Base-by-base conservation (phyloP, 2,329 filamentous ascomycete species). In the Didymella pinodella region DNA sequence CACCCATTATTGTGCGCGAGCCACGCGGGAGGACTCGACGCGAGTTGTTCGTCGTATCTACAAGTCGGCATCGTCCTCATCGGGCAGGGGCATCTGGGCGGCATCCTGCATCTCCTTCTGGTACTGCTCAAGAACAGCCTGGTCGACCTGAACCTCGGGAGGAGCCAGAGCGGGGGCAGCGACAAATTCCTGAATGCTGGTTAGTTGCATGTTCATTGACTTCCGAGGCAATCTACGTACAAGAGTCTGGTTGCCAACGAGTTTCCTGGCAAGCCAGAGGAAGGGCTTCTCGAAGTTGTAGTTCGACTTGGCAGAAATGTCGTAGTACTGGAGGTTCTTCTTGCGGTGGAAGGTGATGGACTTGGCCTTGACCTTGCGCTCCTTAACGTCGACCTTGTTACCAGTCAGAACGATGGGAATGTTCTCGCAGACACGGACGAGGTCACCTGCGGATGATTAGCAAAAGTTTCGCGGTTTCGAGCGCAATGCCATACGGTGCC, bases 221-320 rank as follows among this genome's bases (percentile, higher is more conserved):
- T 29, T 40, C 18, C 18, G 29, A 16, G 18, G 36, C 14, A 5
- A 36, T 7, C 16, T 22, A 82, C 90, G 72, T 83, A 95, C 91
- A 79, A 97, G 83, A 76, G 83, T 81, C 75, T 92, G 85, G 87
- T 98, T 98, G 82, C 94, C 95, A 73, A 97, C 93, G 59, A 99
- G 89, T 89, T 99, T 99, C 81, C 95, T 90, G 72, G 93, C 94
- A 75, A 99, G 90, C 95, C 95, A 98, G 75, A 98, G 90, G 92
- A 99, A 98, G 66, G 94, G 94, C 89, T 98, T 99, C 90, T 98
- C 94, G 82, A 98, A 98, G 89, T 98, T 98, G 86, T 99, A 98
- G 88, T 98, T 98, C 78, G 93, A 97, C 87, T 98, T 99, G 83
- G 95, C 95, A 41, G 93, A 97, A 80, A 98, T 98, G 75, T 98